Conservation (phyloP, 1,284 basidiomycete genomes). For the Limonomyces culmigenus region DNA sequence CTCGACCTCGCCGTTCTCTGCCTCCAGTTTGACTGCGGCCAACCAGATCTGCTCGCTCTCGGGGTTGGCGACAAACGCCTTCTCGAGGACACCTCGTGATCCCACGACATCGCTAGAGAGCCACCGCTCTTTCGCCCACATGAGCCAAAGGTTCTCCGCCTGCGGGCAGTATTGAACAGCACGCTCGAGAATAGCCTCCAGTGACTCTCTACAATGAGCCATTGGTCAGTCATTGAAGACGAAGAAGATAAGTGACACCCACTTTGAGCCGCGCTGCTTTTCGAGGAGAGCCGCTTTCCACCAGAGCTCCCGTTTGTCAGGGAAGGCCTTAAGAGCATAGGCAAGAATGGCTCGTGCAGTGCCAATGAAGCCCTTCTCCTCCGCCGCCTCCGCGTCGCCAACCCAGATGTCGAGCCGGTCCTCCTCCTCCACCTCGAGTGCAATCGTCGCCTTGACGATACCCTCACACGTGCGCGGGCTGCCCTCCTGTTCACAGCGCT, state of each 20-base stretch:
- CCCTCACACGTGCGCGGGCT: constrained; percentile 81
- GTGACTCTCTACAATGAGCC: constrained; percentile 39
- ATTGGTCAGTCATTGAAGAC: constrained; percentile 1
- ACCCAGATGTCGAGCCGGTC: constrained; percentile 84
- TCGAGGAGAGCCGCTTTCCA: constrained; percentile 83
- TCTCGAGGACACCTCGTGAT: constrained; percentile 75
- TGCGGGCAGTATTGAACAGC: constrained; percentile 86
- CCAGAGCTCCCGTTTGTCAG: constrained; percentile 75
- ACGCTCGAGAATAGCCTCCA: constrained; percentile 69
- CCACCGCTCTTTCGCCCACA: constrained; percentile 95
- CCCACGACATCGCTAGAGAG: constrained; percentile 73
- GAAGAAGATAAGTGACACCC: constrained; percentile 10
- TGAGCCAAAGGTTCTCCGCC: constrained; percentile 92
- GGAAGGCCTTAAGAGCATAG: constrained; percentile 84
- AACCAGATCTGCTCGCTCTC: constrained; percentile 97
- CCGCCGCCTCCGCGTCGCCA: constrained; percentile 76
- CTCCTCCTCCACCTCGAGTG: constrained; percentile 90
- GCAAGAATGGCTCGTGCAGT: constrained; percentile 80
- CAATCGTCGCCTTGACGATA: constrained; percentile 91
- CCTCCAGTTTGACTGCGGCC: constrained; percentile 91
- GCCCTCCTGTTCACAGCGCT: constrained; percentile 79
- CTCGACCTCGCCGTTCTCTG: constrained; percentile 79
- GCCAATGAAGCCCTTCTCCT: constrained; percentile 59
- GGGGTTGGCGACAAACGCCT: constrained; percentile 88
- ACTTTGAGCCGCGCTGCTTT: constrained; percentile 74